Conservation (phyloP, 169 alveolate species). For the Neospora caninum region DNA sequence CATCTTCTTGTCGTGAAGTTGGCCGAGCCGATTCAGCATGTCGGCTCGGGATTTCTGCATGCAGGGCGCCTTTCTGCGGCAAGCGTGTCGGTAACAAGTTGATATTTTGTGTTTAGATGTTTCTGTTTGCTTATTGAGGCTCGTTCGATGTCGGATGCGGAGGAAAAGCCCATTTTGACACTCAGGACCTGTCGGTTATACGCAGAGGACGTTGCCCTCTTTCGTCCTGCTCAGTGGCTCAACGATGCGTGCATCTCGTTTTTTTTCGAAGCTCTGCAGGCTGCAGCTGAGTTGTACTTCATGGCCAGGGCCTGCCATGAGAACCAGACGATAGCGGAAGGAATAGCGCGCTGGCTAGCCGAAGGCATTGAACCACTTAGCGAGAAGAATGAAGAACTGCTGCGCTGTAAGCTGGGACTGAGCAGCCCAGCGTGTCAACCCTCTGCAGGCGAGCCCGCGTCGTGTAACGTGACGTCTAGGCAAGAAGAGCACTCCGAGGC, state of each 20-base stretch:
- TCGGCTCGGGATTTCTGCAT: too few relatives aligned
- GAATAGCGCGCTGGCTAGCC: not conserved
- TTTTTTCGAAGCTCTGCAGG: slow-evolving; percentile 2
- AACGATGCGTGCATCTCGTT: slow-evolving; percentile 11
- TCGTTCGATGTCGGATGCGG: not conserved
- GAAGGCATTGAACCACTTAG: not conserved
- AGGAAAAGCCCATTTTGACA: not conserved
- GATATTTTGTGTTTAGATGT: too few relatives aligned
- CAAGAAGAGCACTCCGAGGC: too few relatives aligned
- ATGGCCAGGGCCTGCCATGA: not conserved
- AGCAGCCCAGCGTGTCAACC: not conserved
- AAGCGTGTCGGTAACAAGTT: not conserved
- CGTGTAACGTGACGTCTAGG: too few relatives aligned
- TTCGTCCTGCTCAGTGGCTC: not conserved
- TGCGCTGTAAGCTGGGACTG: not conserved
- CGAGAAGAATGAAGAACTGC: not conserved
- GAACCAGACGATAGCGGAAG: not conserved
- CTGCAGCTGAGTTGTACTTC: not conserved
- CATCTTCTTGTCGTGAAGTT: too few relatives aligned
- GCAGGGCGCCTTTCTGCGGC: too few relatives aligned
- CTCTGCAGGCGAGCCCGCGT: too few relatives aligned
- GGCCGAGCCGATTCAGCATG: too few relatives aligned
- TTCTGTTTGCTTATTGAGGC: not conserved
- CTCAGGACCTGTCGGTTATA: not conserved
- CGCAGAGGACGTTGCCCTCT: not conserved